These are phyloP conservation scores for Lablab purpureus DNA, from an alignment of 306 rosid genomes.

Conservation along the genomic window DNA sequence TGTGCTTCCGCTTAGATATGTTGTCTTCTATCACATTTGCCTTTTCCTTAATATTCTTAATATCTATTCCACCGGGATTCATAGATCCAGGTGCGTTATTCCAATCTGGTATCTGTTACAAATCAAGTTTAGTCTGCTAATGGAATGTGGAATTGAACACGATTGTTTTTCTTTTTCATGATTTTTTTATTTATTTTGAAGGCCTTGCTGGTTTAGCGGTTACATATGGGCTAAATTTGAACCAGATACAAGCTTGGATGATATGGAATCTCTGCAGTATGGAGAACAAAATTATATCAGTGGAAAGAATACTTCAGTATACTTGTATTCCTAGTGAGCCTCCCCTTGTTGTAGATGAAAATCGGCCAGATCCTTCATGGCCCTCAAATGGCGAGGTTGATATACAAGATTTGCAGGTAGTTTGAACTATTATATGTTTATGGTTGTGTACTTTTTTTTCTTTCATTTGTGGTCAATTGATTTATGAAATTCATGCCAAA, in stretches of 20 bases:
- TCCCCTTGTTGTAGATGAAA: slow-evolving; percentile 66
- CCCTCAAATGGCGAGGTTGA: slow-evolving; percentile 74
- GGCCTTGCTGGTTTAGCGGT: slow-evolving; percentile 89
- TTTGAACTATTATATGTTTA: neutral
- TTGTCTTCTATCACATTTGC: slow-evolving; percentile 76
- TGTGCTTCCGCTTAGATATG: slow-evolving; percentile 79
- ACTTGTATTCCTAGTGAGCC: slow-evolving; percentile 72
- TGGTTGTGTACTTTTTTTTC: neutral
- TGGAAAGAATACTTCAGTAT: slow-evolving; percentile 85
- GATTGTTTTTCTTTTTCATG: slow-evolving; percentile 7
- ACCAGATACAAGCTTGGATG: slow-evolving; percentile 68
- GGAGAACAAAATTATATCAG: slow-evolving; percentile 88
- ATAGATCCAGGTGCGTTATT: slow-evolving; percentile 76
- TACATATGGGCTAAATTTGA: slow-evolving; percentile 86
- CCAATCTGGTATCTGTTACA: slow-evolving; percentile 9
- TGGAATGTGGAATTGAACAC: slow-evolving; percentile 10
- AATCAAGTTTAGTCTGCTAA: neutral
- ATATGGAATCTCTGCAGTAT: slow-evolving; percentile 75
- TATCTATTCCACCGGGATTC: slow-evolving; percentile 74
- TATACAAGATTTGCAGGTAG: slow-evolving; percentile 76
- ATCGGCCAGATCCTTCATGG: slow-evolving; percentile 69
- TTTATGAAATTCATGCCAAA: neutral
- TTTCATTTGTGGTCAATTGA: neutral
- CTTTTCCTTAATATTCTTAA: slow-evolving; percentile 69
- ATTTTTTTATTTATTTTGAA: slow-evolving; percentile 29